A percentile compares a stretch with the other conserved stretches of the same genome.
Evolutionary conservation across 2,329 filamentous ascomycete species (phyloP).

Genomic region (Pseudogymnoascus sp.): DNA sequence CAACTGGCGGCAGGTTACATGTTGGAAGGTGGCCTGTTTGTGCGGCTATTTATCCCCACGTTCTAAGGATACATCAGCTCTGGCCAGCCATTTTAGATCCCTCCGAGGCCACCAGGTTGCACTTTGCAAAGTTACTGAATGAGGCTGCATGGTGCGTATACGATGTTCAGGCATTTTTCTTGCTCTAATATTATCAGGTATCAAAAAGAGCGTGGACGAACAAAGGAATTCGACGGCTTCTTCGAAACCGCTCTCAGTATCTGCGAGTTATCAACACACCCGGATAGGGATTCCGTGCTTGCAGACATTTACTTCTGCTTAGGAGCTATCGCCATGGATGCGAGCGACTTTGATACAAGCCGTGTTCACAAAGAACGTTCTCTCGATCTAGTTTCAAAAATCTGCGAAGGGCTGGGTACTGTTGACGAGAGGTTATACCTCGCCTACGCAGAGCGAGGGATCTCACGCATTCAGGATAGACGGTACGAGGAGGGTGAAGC

Average conservation of each 20-base stretch:
- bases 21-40: slow-evolving; percentile 22
- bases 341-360: slow-evolving; percentile 18
- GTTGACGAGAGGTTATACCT: slow-evolving; percentile 19
- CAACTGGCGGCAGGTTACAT: slow-evolving; percentile 15
- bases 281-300: slow-evolving; percentile 19
- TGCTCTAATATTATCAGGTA: slow-evolving; percentile 20
- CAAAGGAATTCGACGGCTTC: slow-evolving; percentile 20
- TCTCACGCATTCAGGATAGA: slow-evolving; percentile 13
- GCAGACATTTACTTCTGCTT: slow-evolving; percentile 21
- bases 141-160: slow-evolving; percentile 22
- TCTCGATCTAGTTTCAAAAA: slow-evolving; percentile 17
- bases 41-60: slow-evolving; percentile 23
- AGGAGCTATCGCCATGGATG: slow-evolving; percentile 20
- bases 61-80: slow-evolving; percentile 20
- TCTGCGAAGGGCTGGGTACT: slow-evolving; percentile 15
- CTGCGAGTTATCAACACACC: slow-evolving; percentile 19
- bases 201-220: slow-evolving; percentile 22
- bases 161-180: not conserved
- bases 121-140: slow-evolving; percentile 22
- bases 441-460: slow-evolving; percentile 13
- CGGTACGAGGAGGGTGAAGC: slow-evolving; percentile 13
- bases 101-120: slow-evolving; percentile 15
- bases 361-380: slow-evolving; percentile 20
- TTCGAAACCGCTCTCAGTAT: slow-evolving; percentile 21
- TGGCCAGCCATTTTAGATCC: slow-evolving; percentile 10